Evolutionary conservation across 176 grass and related monocot species (phyloP).

Genomic region (Microstegium vimineum): DNA sequence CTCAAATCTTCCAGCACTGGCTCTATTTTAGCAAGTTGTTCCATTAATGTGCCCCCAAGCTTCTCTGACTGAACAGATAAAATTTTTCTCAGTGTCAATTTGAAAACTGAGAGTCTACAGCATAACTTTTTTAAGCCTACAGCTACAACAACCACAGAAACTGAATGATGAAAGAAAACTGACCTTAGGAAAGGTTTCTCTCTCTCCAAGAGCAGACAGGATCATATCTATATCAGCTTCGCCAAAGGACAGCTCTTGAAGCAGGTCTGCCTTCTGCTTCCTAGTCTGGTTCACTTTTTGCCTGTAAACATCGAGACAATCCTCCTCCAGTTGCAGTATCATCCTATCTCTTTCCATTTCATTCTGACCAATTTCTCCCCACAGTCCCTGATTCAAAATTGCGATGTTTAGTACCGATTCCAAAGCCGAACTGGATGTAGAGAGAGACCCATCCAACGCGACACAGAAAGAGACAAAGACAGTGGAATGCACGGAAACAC

Average conservation of each 20-base stretch:
- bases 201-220: conserved; percentile 71
- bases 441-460: not conserved
- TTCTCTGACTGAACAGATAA: conserved; percentile 57
- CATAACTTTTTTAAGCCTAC: not conserved
- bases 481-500: not conserved
- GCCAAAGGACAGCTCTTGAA: conserved; percentile 43
- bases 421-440: not conserved
- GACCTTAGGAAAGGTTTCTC: conserved; percentile 73
- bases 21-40: conserved; percentile 66
- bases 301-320: conserved; percentile 76
- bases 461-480: not conserved
- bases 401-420: not conserved
- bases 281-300: conserved; percentile 58
- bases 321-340: conserved; percentile 73
- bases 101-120: not conserved
- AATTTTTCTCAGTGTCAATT: not conserved
- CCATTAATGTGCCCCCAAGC: conserved; percentile 50
- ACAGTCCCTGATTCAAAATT: conserved; percentile 54
- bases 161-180: not conserved
- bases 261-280: conserved; percentile 58
- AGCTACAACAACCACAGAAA: not conserved
- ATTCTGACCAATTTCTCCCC: conserved; percentile 71
- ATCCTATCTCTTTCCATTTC: conserved; percentile 70
- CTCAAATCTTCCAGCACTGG: conserved; percentile 65
- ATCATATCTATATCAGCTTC: conserved; percentile 63